Evolutionary conservation across 2,329 filamentous ascomycete genomes (phyloP), one percentile per base, ranked within the genome.

Genomic region (Claviceps sorghi): DNA sequence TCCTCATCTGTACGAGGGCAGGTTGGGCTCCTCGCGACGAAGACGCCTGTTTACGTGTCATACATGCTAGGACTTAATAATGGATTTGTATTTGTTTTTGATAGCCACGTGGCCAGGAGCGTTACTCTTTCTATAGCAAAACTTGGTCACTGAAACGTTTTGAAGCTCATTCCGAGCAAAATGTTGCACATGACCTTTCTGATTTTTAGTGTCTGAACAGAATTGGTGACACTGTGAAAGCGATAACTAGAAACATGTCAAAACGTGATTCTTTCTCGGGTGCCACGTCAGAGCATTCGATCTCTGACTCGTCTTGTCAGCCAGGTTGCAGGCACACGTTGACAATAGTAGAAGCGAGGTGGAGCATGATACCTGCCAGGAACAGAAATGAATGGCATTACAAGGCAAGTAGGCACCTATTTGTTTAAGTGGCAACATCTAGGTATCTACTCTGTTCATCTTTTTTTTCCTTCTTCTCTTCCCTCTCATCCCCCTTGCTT

Each of bases 51-150:
- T 42, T 40, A 47, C 51, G 51, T 57, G 52, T 52, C 53, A 54
- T 62, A 67, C 60, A 66, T 59, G 62, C 62, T 69, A 69, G 66
- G 67, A 67, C 65, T 69, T 70, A 70, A 69, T 70, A 70, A 70
- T 69, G 63, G 65, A 68, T 59, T 59, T 69, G 64, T 63, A 65
- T 66, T 67, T 62, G 60, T 60, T 58, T 58, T 54, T 54, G 53
- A 52, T 43, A 45, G 15, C 29, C 26, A 36, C 29, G 26, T 46
- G 47, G 42, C 47, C 32, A 40, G 7, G 32, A 36, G 34, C 22
- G 26, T 36, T 19, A 22, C 17, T 6, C 15, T 29, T 41, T 48
- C n/a, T 5, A 34, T 29, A n/a, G 22, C n/a, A 30, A 19, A 11
- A 3, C 0, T 49, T 38, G 34, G 47, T 29, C 13, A 29, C 10